Base-by-base conservation (phyloP, 345 rosid species). In the Aquilaria yunnanensis region DNA sequence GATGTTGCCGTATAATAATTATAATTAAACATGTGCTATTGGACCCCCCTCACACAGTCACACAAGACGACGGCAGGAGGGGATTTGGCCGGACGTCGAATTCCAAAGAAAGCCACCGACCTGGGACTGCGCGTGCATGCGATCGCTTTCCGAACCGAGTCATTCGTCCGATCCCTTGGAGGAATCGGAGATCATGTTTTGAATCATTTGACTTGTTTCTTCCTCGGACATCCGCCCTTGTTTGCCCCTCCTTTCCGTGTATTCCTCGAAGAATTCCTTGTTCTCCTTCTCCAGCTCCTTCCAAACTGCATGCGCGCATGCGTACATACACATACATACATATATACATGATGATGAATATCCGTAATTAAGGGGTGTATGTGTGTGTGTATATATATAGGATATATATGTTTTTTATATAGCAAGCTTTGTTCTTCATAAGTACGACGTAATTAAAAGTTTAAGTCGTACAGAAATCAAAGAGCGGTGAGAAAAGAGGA, bases 281-380 rank as follows among this genome's bases (percentile, higher is more conserved):
- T 92, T 92, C 74, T 89, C 98, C 72, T 87, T 92, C 84, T 85
- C 96, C 46, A 92, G 70, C 66, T 89, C 98, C 46, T 79, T 87
- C 98, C 98, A 92, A 58, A 92, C 98, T 92, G 80, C 23, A 58
- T 16, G 31, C 37, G 50, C 9, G 53, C 43, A 37, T 2, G 14
- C 10, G 7, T 6, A 11, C 5, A 47, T 53, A 10, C 14, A 8
- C 33, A 13, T 41, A 48, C 37, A 58, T 14, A 61, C 37, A 23
- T 52, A 57, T 48, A 30, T 47, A 59, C 30, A 43, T 63, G 10
- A 56, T 32, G 41, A n/a, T 65, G 16, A 2, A 11, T 31, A 32
- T 32, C 49, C 10, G 10, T 37, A 1, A 41, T 14, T 41, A 10
- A 30, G 32, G 23, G 34, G 41, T 47, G 10, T 37, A 51, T n/a